Base-by-base conservation (phyloP, 345 rosid genomes). In the Laguncularia racemosa region DNA sequence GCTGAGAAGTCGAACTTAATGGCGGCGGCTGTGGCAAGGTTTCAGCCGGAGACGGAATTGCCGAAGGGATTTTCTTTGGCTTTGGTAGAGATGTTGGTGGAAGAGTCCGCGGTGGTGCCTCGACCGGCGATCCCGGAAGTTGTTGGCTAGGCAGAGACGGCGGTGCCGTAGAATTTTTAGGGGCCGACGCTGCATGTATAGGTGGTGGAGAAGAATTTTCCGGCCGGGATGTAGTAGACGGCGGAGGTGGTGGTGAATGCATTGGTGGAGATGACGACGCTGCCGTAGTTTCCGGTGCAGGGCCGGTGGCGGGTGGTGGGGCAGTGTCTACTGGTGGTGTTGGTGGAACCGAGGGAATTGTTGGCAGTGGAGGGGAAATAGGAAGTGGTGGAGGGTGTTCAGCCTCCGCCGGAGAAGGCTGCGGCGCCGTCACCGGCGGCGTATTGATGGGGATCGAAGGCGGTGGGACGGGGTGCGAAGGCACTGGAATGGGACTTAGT, bases 241-340 rank as follows among this genome's bases (percentile, higher is more conserved):
- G 53, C 20, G 46, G 44, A 16, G 52, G 52, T 16, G 62, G 53
- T 14, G 40, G 46, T 0, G 76, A 20, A 2, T 64, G 17, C 1
- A 60, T 16, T 2, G 71, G 53, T 2, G 66, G 15, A 8, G 81
- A 4, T 14, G 69, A 10, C 1, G 62, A 9, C 43, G 55, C 0
- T 66, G 54, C 2, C 62, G 18, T 2, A 21, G 16, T 6, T 59
- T 16, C 14, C 52, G 23, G 23, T 28, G 19, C 15, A 33, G 51
- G 6, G 61, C 10, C 1, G 78, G 33, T 8, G 68, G 6, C 4
- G 59, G 12, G 43, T 52, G 33, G 6, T 60, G 48, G 12, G 64
- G 20, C 17, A 26, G 28, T 26, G 28, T 26, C 28, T 26, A 26
- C 28, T 26, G 62, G n/a, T 7, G 67, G 19, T 4, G 69, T 20